A percentile compares a stretch with the other conserved stretches of the same genome.
Evolutionary conservation across 2,329 filamentous ascomycete species (phyloP).

Genomic region (Fusarium sp.): DNA sequence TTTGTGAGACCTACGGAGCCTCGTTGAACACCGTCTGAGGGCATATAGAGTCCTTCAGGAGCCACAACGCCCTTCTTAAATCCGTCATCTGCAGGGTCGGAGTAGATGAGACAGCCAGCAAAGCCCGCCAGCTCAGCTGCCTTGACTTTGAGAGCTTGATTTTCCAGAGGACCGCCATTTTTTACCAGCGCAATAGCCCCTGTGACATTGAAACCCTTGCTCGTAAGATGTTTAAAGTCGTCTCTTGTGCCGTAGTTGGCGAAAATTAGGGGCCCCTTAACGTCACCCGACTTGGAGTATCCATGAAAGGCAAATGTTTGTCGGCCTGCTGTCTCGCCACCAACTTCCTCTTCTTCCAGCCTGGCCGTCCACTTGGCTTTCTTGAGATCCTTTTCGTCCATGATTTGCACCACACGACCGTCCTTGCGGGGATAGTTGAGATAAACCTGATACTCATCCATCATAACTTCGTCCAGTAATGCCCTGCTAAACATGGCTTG

Average conservation of each 20-base stretch:
- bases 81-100: conserved; percentile 87
- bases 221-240: conserved; percentile 80
- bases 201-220: conserved; percentile 78
- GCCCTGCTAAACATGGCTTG: conserved; percentile 79
- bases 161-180: conserved; percentile 79
- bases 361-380: conserved; percentile 80
- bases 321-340: conserved; percentile 70
- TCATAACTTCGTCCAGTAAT: conserved; percentile 78
- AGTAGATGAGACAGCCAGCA: conserved; percentile 90
- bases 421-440: conserved; percentile 87
- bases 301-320: conserved; percentile 89
- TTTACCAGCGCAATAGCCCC: conserved; percentile 88
- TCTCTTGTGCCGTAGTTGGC: conserved; percentile 90
- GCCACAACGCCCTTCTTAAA: conserved; percentile 79
- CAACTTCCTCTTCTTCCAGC: conserved; percentile 82
- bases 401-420: conserved; percentile 84
- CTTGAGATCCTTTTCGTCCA: conserved; percentile 70
- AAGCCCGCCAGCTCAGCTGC: conserved; percentile 89
- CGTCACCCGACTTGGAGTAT: conserved; percentile 87
- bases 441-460: conserved; percentile 89
- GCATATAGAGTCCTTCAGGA: conserved; percentile 84
- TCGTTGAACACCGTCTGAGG: conserved; percentile 83
- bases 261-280: conserved; percentile 88
- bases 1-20: conserved; percentile 84
- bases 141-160: conserved; percentile 86